A percentile compares a stretch with the other conserved stretches of the same genome.
Evolutionary conservation across 495 filamentous ascomycete species (phyloP).

Genomic region (Hyaloscypha hepaticicola): DNA sequence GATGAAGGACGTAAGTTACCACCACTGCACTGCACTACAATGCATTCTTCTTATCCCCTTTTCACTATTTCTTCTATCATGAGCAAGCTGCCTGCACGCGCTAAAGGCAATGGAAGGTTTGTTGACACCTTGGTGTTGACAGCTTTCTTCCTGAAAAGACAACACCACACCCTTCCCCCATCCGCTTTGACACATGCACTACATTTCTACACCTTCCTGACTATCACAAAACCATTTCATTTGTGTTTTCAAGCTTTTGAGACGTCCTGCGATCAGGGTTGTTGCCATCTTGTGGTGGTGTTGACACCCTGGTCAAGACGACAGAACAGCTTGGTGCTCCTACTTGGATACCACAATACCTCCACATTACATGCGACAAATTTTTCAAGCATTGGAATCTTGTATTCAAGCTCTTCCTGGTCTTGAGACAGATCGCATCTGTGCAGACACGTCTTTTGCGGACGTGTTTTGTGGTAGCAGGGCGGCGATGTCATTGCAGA

Average conservation of each 20-base stretch:
- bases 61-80: neutral
- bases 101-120: neutral
- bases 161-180: neutral
- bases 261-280: too few species aligned
- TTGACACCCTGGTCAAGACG: too few species aligned
- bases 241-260: neutral
- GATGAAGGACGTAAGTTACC: too few species aligned
- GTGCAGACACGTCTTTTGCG: neutral
- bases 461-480: neutral
- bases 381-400: neutral
- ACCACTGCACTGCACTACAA: neutral
- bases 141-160: neutral
- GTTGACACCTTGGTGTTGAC: neutral
- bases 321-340: too few species aligned
- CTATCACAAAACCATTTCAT: neutral
- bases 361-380: too few species aligned
- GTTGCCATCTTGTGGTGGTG: too few species aligned
- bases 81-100: neutral
- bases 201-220: neutral
- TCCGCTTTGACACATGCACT: neutral
- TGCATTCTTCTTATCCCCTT: neutral
- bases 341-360: too few species aligned
- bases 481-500: neutral
- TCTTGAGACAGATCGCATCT: neutral
- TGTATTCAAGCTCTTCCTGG: neutral